A percentile compares a stretch with the other conserved stretches of the same genome.
phyloP scores from a whole-genome alignment of 2,329 filamentous ascomycete species.

The Cadophora luteo-olivacea region DNA sequence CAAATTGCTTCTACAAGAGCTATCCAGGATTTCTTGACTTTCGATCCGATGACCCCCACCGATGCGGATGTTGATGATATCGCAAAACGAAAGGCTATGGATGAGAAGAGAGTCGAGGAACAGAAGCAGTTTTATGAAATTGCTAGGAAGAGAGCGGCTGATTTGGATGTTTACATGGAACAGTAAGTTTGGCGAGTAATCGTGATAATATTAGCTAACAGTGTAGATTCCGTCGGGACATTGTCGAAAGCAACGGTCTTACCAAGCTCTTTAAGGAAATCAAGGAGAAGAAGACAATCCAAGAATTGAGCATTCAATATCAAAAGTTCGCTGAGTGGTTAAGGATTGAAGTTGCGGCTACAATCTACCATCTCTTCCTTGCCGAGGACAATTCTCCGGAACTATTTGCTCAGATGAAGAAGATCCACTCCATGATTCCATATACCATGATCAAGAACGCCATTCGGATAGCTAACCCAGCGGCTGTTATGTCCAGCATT shows the following conservation, averaged over 20 bases:
- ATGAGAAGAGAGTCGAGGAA: constrained; percentile 88
- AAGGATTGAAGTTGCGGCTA: constrained; percentile 94
- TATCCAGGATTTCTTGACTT: constrained; percentile 82
- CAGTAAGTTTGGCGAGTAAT: constrained; percentile 60
- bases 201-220: constrained; percentile 26
- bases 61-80: constrained; percentile 89
- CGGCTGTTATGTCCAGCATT: constrained; percentile 94
- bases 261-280: constrained; percentile 94
- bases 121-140: constrained; percentile 96
- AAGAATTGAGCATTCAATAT: constrained; percentile 91
- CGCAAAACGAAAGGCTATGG: constrained; percentile 77
- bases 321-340: constrained; percentile 99
- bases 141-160: constrained; percentile 84
- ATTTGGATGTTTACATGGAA: constrained; percentile 98
- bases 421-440: constrained; percentile 92
- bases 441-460: constrained; percentile 96
- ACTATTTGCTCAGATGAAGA: constrained; percentile 90
- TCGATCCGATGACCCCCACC: constrained; percentile 73
- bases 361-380: constrained; percentile 95
- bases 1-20: constrained; percentile 83
- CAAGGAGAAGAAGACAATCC: constrained; percentile 84
- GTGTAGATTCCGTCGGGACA: constrained; percentile 67
- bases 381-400: constrained; percentile 98
- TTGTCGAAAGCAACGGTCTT: constrained; percentile 78
- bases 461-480: constrained; percentile 94